A percentile compares a stretch with the other conserved stretches of the same genome.
Conservation (phyloP, 306 rosid species). For the Inga leiocalycina region DNA sequence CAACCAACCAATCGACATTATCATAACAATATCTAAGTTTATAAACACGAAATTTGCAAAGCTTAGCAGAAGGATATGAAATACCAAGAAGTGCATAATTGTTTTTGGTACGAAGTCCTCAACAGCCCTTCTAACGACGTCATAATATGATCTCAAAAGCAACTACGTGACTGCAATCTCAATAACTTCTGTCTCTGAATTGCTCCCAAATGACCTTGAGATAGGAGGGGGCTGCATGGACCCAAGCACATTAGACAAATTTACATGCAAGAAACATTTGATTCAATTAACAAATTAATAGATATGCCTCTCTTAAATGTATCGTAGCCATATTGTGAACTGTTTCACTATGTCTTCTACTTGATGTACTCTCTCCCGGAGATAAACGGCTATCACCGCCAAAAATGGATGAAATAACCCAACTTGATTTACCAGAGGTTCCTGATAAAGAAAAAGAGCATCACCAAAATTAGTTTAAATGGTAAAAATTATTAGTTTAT, state of each 20-base stretch:
- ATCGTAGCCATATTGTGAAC: slow-evolving; percentile 61
- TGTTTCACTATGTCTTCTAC: slow-evolving; percentile 61
- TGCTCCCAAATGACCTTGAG: slow-evolving; percentile 77
- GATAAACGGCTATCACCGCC: slow-evolving; percentile 69
- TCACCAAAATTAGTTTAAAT: slow-evolving; percentile 12
- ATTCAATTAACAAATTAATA: neutral
- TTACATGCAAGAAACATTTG: slow-evolving; percentile 23
- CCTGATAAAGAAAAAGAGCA: slow-evolving; percentile 47
- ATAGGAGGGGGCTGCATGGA: slow-evolving; percentile 78
- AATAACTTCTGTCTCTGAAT: slow-evolving; percentile 68
- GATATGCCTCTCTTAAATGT: slow-evolving; percentile 80
- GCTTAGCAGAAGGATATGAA: neutral
- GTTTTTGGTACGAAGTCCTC: slow-evolving; percentile 92
- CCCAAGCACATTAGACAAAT: slow-evolving; percentile 24
- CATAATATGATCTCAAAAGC: slow-evolving; percentile 86
- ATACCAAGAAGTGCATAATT: slow-evolving; percentile 97
- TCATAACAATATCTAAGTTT: slow-evolving; percentile 9
- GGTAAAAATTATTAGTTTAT: too few relatives aligned
- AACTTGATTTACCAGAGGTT: slow-evolving; percentile 59
- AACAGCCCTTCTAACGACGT: slow-evolving; percentile 81
- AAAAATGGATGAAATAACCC: slow-evolving; percentile 90
- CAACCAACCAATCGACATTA: slow-evolving; percentile 10
- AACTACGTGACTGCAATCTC: slow-evolving; percentile 80
- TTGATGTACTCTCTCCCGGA: slow-evolving; percentile 52
- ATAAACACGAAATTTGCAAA: slow-evolving; percentile 9